Base-by-base conservation (phyloP, 768 basidiomycete genomes). In the Amanita pallidorosea region DNA sequence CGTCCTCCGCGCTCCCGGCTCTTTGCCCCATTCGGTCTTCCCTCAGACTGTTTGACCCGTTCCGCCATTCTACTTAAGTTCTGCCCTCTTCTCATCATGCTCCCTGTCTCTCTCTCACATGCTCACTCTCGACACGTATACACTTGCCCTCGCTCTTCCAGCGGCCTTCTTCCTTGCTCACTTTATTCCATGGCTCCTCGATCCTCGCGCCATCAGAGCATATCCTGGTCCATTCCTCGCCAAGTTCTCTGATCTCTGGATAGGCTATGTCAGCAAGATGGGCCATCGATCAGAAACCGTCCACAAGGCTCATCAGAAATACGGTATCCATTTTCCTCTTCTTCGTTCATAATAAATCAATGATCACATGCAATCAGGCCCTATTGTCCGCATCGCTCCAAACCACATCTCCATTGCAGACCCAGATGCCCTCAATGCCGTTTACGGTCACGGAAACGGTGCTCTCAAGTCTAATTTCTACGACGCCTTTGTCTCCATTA, bases 401-500 rank as follows among this genome's bases (percentile, higher is more conserved):
- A 83, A 86, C 57, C 84, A 88, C 57, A 70, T 91, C 7, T 87
- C 85, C 1, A 71, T 91, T 44, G 79, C 84, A 9, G 80, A 88
- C 57, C 88, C 90, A 0, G 82, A 81, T 1, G 90, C 89, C 0
- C 75, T 93, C 12, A 71, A 71, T 35, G 61, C 81, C 52, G 72
- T 94, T 12, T 92, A 92, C 59, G 89, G 81, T 1, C 90, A 79
- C 58, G 88, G 88, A 4, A 90, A 81, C 51, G 89, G 90, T n/a
- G 77, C 85, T 5, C 73, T 85, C 51, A 92, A 91, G 59, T 78
- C 82, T 13, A 61, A 76, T n/a, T 89, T 88, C 63, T 88, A 85
- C 60, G 81, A 85, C 52, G 80, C 79, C 12, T 90, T 91, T 57
- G 85, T 89, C 22, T 82, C 83, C 25, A 85, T 87, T 52, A 70